Base-by-base conservation (phyloP, 1,284 basidiomycete genomes). In the Trametes hirsuta region DNA sequence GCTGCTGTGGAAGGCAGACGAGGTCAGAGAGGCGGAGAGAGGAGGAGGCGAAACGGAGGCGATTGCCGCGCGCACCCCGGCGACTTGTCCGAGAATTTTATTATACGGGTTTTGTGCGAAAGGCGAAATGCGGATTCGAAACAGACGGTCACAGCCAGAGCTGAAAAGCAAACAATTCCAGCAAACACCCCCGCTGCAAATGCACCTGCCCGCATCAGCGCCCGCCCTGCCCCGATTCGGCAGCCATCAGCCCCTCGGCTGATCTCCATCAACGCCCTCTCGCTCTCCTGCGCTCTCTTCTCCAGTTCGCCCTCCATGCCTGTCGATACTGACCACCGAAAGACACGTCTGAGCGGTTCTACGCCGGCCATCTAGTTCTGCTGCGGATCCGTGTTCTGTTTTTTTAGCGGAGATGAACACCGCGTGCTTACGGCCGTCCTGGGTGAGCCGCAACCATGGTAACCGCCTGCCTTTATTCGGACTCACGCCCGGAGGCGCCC, bases 1-100 rank as follows among this genome's bases (percentile, higher is more conserved):
- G 60, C 68, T 69, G 68, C 68, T 68, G 62, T 63, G 64, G 64
- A 56, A 55, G 64, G 67, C 66, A 68, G 68, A 58, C 24, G 47
- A 30, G 30, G 30, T 30, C 30, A 30, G 47, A 48, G 52, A 48
- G 61, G 58, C 24, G 48, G 22, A 53, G 51, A 53, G 35, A 53
- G 61, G 10, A 15, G 41, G 41, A 11, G 42, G 47, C 22, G 49
- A 53, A 52, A 49, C 47, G 47, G n/a, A 10, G 42, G 18, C n/a
- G 55, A 56, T 55, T 52, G 63, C 55, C 64, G 64, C 57, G 64
- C 57, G 44, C 58, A 50, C 42, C 44, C 60, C 59, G 59, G 45
- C n/a, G 48, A 42, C 47, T 41, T 53, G 50, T 39, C 50, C 58
- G 37, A 54, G 18, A 34, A 47, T 35, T n/a, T 34, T 1, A 18